phyloP scores from a whole-genome alignment of 306 rosid genomes.

The Pyrus communis region DNA sequence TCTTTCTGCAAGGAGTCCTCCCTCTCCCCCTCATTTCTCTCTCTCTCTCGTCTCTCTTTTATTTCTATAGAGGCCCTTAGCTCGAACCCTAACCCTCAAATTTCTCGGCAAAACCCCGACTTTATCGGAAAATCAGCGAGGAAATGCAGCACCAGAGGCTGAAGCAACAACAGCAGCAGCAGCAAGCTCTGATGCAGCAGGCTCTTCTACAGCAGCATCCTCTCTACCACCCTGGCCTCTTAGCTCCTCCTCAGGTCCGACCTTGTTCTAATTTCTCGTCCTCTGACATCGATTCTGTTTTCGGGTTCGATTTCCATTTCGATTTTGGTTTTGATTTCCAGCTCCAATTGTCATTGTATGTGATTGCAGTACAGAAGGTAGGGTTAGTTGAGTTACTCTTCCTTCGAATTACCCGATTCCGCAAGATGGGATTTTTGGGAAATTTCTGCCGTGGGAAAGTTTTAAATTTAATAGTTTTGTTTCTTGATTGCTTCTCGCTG shows the following conservation, averaged over 20 bases:
- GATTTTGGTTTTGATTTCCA: background rate
- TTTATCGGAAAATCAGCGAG: slow-evolving; percentile 22
- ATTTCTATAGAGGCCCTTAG: slow-evolving; percentile 20
- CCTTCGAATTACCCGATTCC: background rate
- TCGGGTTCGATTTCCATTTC: background rate
- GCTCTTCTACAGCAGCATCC: slow-evolving; percentile 96
- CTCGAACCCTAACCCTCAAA: slow-evolving; percentile 64
- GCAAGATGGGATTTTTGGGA: background rate
- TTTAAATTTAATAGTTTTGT: background rate
- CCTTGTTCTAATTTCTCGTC: background rate
- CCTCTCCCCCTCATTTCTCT: background rate
- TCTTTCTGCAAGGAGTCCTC: slow-evolving; percentile 27
- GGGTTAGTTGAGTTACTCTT: background rate
- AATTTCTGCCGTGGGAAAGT: background rate
- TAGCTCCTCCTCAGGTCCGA: slow-evolving; percentile 96
- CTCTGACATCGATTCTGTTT: background rate
- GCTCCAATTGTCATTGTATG: background rate
- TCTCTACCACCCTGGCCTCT: slow-evolving; percentile 87
- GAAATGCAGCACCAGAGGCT: slow-evolving; percentile 96
- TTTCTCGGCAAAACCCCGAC: slow-evolving; percentile 20
- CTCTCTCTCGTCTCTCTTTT: background rate
- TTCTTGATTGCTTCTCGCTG: background rate
- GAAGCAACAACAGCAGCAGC: slow-evolving; percentile 63
- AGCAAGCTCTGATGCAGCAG: slow-evolving; percentile 98
- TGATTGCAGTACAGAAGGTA: slow-evolving; percentile 4